Percentiles rank a stretch among this genome's conserved stretches.
Evolutionary conservation across 2,329 filamentous ascomycete genomes (phyloP).

Genomic region (Epicoccum sorghinum): DNA sequence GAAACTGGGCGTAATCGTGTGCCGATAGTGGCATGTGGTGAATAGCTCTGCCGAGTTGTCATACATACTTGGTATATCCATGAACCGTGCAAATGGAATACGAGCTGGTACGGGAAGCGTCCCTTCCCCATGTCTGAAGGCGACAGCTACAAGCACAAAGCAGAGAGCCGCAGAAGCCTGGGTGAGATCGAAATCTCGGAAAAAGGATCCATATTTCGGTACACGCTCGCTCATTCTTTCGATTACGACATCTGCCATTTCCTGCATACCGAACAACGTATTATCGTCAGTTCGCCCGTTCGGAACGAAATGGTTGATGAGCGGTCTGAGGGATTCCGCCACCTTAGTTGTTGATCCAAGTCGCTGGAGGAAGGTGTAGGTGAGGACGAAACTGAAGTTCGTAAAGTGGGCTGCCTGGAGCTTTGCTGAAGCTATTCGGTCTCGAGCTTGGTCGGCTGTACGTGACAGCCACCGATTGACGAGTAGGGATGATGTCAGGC

Average conservation of each 20-base stretch:
- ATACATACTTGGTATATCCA: constrained; percentile 24
- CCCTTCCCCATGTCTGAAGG: background rate
- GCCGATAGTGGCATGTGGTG: constrained; percentile 19
- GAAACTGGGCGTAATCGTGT: constrained; percentile 24
- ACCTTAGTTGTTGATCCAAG: constrained; percentile 3
- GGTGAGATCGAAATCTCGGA: constrained; percentile 3
- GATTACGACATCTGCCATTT: background rate
- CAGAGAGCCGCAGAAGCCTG: constrained; percentile 19
- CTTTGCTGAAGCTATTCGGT: constrained; percentile 5
- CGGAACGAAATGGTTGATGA: constrained; percentile 5
- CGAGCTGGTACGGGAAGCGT: constrained; percentile 18
- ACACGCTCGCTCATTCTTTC: constrained; percentile 14
- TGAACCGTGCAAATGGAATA: constrained; percentile 20
- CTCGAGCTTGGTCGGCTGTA: background rate
- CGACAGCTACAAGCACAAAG: constrained; percentile 13
- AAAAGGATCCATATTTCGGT: constrained; percentile 7
- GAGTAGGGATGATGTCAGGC: background rate
- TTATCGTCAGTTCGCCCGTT: background rate
- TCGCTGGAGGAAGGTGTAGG: constrained; percentile 18
- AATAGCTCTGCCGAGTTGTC: constrained; percentile 12
- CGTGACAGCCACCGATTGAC: constrained; percentile 4
- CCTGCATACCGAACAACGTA: background rate
- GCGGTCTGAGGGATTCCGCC: background rate
- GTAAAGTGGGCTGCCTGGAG: constrained; percentile 16
- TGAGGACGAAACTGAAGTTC: constrained; percentile 23